phyloP scores from a whole-genome alignment of 768 basidiomycete species.

The Solioccasus polychromus region DNA sequence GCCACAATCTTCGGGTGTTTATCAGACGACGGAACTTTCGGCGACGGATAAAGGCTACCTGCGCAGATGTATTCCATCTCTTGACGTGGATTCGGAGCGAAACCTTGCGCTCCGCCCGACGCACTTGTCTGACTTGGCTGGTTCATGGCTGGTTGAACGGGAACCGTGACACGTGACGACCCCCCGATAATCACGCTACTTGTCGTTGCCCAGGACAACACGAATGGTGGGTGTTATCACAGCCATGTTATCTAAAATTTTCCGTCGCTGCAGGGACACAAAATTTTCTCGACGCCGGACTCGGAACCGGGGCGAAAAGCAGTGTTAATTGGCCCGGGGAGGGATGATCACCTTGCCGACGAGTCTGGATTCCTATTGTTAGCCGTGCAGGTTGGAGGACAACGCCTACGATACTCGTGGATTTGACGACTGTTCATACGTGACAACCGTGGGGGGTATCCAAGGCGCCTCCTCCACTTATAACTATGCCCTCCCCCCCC shows the following conservation, averaged over 20 bases:
- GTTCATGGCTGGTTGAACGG: slow-evolving; percentile 32
- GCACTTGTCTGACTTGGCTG: slow-evolving; percentile 34
- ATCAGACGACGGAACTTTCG: slow-evolving; percentile 11
- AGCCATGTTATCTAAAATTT: not conserved
- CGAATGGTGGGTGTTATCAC: no score
- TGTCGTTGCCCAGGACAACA: slow-evolving; percentile 16
- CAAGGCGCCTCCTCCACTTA: slow-evolving; percentile 27
- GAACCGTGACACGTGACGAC: not conserved
- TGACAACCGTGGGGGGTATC: slow-evolving; percentile 40
- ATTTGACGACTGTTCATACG: slow-evolving; percentile 32
- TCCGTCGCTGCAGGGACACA: not conserved
- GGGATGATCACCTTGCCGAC: slow-evolving; percentile 64
- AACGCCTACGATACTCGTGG: slow-evolving; percentile 23
- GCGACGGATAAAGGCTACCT: slow-evolving; percentile 44
- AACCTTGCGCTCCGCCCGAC: slow-evolving; percentile 32
- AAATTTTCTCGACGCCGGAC: slow-evolving; percentile 5
- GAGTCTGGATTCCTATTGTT: slow-evolving; percentile 44
- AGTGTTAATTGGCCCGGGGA: slow-evolving; percentile 16
- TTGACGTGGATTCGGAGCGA: slow-evolving; percentile 40
- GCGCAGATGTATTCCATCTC: slow-evolving; percentile 89
- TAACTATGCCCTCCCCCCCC: slow-evolving; percentile 22
- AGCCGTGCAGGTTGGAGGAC: slow-evolving; percentile 26
- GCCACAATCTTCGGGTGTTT: slow-evolving; percentile 67
- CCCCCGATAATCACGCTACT: no score
- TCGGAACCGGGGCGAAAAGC: slow-evolving; percentile 19